Percentiles rank a stretch among this genome's conserved stretches.
Evolutionary conservation across 2,329 filamentous ascomycete species (phyloP).

Genomic region (Pezicula radicicola): DNA sequence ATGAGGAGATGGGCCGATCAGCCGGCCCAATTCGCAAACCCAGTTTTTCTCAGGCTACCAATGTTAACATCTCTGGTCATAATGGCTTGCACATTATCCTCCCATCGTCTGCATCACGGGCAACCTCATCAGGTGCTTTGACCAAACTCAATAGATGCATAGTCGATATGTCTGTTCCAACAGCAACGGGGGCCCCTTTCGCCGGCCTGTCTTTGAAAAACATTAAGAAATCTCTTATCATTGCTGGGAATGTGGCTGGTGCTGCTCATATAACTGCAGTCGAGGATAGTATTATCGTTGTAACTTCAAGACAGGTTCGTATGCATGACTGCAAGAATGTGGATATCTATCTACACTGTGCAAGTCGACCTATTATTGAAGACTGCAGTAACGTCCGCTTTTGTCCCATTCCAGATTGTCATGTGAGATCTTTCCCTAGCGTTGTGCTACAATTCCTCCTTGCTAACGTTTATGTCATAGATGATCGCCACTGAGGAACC

Average conservation of each 20-base stretch:
- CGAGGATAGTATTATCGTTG: slow-evolving; percentile 69
- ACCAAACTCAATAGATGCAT: slow-evolving; percentile 69
- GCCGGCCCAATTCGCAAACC: slow-evolving; percentile 50
- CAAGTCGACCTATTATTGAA: slow-evolving; percentile 89
- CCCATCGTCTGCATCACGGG: slow-evolving; percentile 65
- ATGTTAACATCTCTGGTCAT: slow-evolving; percentile 66
- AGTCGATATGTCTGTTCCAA: slow-evolving; percentile 74
- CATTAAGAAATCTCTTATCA: slow-evolving; percentile 66
- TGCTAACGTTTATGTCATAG: slow-evolving; percentile 14
- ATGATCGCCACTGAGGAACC: slow-evolving; percentile 21
- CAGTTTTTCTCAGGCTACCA: slow-evolving; percentile 58
- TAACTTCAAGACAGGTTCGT: slow-evolving; percentile 81
- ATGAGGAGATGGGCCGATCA: slow-evolving; percentile 47
- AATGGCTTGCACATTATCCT: slow-evolving; percentile 72
- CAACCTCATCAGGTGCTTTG: slow-evolving; percentile 71
- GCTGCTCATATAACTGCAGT: slow-evolving; percentile 80
- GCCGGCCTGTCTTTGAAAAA: slow-evolving; percentile 68
- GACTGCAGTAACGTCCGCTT: slow-evolving; percentile 79
- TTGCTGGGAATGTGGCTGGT: slow-evolving; percentile 76
- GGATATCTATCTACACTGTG: slow-evolving; percentile 78
- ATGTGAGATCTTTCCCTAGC: slow-evolving; percentile 49
- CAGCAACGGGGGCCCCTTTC: slow-evolving; percentile 60
- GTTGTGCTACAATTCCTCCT: background rate
- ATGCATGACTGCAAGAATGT: slow-evolving; percentile 86
- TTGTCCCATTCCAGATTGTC: slow-evolving; percentile 66